phyloP scores from a whole-genome alignment of 2,329 filamentous ascomycete species.

The Rhynchosporium graminicola region DNA sequence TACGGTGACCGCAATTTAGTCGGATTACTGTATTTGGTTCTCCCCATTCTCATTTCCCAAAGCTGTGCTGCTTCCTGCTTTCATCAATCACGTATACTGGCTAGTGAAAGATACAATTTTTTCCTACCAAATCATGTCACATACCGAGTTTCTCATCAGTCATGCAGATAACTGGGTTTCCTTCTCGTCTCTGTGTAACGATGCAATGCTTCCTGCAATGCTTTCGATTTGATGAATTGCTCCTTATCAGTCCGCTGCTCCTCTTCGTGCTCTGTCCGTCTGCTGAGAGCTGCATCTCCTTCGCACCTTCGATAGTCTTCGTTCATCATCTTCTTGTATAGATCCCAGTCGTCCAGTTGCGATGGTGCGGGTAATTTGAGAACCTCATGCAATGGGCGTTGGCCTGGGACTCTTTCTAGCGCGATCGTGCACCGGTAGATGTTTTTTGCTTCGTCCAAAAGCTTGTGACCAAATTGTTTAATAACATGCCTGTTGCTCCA shows the following conservation, averaged over 20 bases:
- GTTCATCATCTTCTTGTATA: slow-evolving; percentile 51
- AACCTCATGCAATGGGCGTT: slow-evolving; percentile 48
- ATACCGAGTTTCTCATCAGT: not conserved
- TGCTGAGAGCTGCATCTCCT: slow-evolving; percentile 43
- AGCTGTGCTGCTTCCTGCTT: not conserved
- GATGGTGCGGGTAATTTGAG: slow-evolving; percentile 52
- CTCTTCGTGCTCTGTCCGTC: slow-evolving; percentile 26
- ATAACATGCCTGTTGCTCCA: slow-evolving; percentile 49
- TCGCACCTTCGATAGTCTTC: slow-evolving; percentile 42
- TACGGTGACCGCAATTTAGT: slow-evolving; percentile 7
- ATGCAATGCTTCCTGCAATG: slow-evolving; percentile 7
- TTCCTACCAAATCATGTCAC: not conserved
- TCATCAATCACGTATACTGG: not conserved
- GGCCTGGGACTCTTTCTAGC: slow-evolving; percentile 48
- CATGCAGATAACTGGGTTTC: slow-evolving; percentile 7
- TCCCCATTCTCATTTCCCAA: not conserved
- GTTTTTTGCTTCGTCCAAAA: slow-evolving; percentile 43
- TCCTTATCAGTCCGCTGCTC: slow-evolving; percentile 21
- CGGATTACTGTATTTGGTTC: not conserved
- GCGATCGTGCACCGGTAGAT: slow-evolving; percentile 49
- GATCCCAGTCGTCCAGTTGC: slow-evolving; percentile 57
- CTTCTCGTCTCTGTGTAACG: slow-evolving; percentile 5
- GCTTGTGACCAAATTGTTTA: slow-evolving; percentile 49
- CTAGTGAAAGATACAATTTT: not conserved
- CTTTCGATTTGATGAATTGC: slow-evolving; percentile 19